Evolutionary conservation across 208 protist genomes (phyloP).

Genomic region (Acanthamoeba castellanii): DNA sequence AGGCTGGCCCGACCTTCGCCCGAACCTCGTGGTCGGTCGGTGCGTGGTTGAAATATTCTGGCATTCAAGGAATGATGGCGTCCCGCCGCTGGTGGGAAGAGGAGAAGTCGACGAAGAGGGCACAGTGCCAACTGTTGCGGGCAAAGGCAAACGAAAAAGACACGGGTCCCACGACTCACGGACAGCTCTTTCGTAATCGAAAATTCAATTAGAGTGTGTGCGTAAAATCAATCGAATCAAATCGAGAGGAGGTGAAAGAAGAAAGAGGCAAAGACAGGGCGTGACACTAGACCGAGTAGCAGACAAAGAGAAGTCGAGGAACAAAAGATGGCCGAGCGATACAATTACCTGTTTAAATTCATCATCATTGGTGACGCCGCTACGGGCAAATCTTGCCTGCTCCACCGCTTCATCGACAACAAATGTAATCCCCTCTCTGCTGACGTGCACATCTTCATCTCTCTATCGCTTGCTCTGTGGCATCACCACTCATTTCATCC

Average conservation of each 20-base stretch:
- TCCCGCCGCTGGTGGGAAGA: neutral
- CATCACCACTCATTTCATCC: neutral
- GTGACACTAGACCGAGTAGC: too few relatives aligned
- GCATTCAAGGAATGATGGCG: neutral
- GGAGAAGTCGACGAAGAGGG: neutral
- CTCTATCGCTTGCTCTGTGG: neutral
- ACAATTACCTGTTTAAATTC: conserved; percentile 74
- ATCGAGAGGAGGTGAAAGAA: neutral
- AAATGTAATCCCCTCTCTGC: conserved; percentile 54
- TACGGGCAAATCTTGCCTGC: conserved; percentile 67
- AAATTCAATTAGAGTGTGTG: neutral
- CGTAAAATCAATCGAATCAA: too few relatives aligned
- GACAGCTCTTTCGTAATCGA: neutral
- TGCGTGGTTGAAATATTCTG: neutral
- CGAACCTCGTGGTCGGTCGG: too few relatives aligned
- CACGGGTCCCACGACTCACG: neutral
- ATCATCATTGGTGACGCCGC: conserved; percentile 73
- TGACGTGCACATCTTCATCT: neutral
- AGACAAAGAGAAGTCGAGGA: neutral
- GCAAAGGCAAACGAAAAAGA: neutral
- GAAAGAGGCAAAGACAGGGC: neutral
- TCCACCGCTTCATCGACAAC: conserved; percentile 74
- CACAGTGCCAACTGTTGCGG: neutral
- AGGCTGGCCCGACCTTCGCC: too few relatives aligned
- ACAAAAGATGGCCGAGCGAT: conserved; percentile 30